These are phyloP conservation scores for Clonostachys chloroleuca DNA, from an alignment of 2,329 filamentous ascomycete species.

Conservation along the genomic window DNA sequence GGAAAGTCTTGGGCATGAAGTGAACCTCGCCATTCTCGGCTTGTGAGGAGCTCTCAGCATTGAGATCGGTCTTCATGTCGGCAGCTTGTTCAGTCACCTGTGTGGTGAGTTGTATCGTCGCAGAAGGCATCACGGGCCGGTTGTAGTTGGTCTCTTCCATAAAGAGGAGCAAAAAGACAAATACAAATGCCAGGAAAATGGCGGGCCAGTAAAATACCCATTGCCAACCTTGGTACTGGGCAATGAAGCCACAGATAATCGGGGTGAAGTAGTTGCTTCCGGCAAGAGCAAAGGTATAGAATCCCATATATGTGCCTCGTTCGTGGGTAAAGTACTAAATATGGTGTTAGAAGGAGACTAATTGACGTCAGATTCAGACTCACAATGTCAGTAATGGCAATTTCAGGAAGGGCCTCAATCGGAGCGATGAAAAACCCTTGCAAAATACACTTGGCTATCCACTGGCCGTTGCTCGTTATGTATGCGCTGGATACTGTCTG, in stretches of 20 bases:
- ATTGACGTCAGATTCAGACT: background rate
- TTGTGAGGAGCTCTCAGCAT: no score
- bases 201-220: slow-evolving; percentile 30
- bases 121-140: slow-evolving; percentile 12
- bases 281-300: slow-evolving; percentile 29
- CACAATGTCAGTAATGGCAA: slow-evolving; percentile 34
- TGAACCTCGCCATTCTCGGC: no score
- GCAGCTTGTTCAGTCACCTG: slow-evolving; percentile 19
- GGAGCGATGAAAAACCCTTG: slow-evolving; percentile 37
- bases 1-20: no score
- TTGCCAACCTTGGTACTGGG: slow-evolving; percentile 14
- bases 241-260: slow-evolving; percentile 1
- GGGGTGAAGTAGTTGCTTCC: slow-evolving; percentile 1
- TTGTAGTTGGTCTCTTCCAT: slow-evolving; percentile 56
- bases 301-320: slow-evolving; percentile 33
- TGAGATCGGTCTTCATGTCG: no score
- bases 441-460: slow-evolving; percentile 37
- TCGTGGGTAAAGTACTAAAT: slow-evolving; percentile 30
- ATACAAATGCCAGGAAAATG: slow-evolving; percentile 26
- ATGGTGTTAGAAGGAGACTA: background rate
- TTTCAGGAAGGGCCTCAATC: slow-evolving; percentile 41
- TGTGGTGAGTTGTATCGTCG: slow-evolving; percentile 31
- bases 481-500: background rate
- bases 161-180: slow-evolving; percentile 44
- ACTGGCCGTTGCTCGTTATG: slow-evolving; percentile 21